Conservation (phyloP, 1,284 basidiomycete species). For the Apiotrichum sp. region DNA sequence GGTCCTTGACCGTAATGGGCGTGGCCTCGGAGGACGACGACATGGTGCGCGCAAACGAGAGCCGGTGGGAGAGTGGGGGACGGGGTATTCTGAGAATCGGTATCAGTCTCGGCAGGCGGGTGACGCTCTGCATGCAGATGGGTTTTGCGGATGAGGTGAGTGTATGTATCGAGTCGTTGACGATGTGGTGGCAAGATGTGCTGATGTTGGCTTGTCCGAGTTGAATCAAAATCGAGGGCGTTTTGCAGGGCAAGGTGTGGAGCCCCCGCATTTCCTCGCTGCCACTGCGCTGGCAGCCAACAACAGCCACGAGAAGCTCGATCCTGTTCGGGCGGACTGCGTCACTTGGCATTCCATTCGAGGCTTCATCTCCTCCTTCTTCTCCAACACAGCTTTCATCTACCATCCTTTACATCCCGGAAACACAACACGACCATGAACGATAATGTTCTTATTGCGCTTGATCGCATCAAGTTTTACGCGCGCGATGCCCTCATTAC, state of each 20-base stretch:
- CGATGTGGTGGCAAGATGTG: too few species aligned
- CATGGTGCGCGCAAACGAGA: constrained; percentile 4
- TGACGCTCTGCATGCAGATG: constrained; percentile 4
- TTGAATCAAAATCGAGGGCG: too few species aligned
- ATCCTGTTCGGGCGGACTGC: too few species aligned
- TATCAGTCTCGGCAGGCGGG: constrained; percentile 6
- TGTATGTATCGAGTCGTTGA: too few species aligned
- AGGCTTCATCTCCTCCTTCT: background rate
- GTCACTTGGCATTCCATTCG: too few species aligned
- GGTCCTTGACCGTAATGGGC: constrained; percentile 6
- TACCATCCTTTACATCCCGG: background rate
- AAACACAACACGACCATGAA: constrained; percentile 16
- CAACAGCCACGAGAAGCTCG: too few species aligned
- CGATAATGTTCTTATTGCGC: constrained; percentile 35
- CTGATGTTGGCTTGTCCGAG: too few species aligned
- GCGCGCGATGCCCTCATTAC: constrained; percentile 32
- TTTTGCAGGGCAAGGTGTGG: background rate
- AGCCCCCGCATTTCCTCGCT: background rate
- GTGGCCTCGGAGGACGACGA: background rate
- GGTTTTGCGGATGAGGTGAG: background rate
- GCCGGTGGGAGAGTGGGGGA: constrained; percentile 22
- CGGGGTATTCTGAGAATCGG: constrained; percentile 20
- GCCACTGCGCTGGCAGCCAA: background rate
- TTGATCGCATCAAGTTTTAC: constrained; percentile 40
- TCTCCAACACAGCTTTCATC: background rate